Evolutionary conservation across 1,139 yeast species (phyloP).

Genomic region (Zygosaccharomyces pseudobailii): DNA sequence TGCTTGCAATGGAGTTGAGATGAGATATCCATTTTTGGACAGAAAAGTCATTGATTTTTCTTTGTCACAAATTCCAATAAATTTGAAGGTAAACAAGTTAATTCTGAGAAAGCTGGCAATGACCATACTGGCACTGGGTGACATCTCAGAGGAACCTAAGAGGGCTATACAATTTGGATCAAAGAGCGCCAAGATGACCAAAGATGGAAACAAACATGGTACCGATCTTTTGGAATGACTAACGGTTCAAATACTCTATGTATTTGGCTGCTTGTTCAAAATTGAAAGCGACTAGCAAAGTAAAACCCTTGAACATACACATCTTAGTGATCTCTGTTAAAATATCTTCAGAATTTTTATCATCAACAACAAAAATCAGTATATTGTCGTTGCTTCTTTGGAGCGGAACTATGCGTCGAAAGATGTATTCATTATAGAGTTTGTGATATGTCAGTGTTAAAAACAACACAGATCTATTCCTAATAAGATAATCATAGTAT

Average conservation of each 20-base stretch:
- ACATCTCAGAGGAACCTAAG: conserved; percentile 72
- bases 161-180: conserved; percentile 97
- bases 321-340: conserved; percentile 65
- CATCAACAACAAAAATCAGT: conserved; percentile 70
- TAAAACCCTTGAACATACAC: conserved; percentile 64
- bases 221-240: conserved; percentile 30
- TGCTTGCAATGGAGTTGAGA: conserved; percentile 82
- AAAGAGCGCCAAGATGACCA: conserved; percentile 77
- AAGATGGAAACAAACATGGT: conserved; percentile 37
- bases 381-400: conserved; percentile 53
- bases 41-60: conserved; percentile 53
- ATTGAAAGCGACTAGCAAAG: conserved; percentile 74
- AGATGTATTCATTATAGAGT: conserved; percentile 81
- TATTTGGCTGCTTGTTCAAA: conserved; percentile 85
- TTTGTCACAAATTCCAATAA: conserved; percentile 45
- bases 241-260: conserved; percentile 38
- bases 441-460: conserved; percentile 78
- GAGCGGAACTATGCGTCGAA: conserved; percentile 59
- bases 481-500: conserved; percentile 62
- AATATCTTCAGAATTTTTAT: conserved; percentile 66
- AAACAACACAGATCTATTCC: conserved; percentile 62
- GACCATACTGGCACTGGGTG: conserved; percentile 41
- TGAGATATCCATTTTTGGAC: conserved; percentile 84
- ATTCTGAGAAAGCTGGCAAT: conserved; percentile 61
- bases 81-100: conserved; percentile 56